A percentile compares a stretch with the other conserved stretches of the same genome.
These are phyloP conservation scores for Neofusicoccum sp. DNA, from an alignment of 2,329 filamentous ascomycete species.

Conservation along the genomic window DNA sequence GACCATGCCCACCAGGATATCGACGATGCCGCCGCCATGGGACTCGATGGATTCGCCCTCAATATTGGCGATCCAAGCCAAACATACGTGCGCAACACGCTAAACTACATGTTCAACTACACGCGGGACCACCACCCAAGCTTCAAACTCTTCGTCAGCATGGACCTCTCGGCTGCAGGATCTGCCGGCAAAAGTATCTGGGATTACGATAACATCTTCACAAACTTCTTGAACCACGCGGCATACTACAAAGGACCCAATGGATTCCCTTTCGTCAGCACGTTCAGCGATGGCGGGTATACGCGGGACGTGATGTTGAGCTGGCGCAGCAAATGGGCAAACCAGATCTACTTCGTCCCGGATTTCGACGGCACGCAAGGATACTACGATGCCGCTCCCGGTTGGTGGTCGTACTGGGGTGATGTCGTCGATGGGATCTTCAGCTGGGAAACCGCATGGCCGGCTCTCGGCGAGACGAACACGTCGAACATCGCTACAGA, in stretches of 20 bases:
- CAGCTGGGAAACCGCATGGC: constrained; percentile 41
- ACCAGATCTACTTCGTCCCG: constrained; percentile 33
- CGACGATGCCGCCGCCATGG: constrained; percentile 27
- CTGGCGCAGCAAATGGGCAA: not conserved
- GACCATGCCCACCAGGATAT: constrained; percentile 28
- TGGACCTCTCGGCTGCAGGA: constrained; percentile 32
- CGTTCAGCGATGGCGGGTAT: not conserved
- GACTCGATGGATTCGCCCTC: not conserved
- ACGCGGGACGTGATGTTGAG: not conserved
- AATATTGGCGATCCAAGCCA: constrained; percentile 28
- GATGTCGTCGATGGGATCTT: constrained; percentile 36
- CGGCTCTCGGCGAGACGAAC: constrained; percentile 19
- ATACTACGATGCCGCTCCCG: constrained; percentile 32
- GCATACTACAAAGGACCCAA: not conserved
- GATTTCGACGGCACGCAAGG: constrained; percentile 26
- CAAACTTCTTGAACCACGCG: not conserved
- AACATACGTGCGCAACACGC: constrained; percentile 26
- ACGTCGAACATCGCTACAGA: constrained; percentile 28
- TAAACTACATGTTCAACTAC: constrained; percentile 33
- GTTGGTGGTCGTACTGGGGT: constrained; percentile 32
- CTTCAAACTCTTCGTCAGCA: constrained; percentile 40
- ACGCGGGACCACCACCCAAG: constrained; percentile 24
- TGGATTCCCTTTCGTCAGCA: not conserved
- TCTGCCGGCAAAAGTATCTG: constrained; percentile 24
- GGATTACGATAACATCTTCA: not conserved